Conservation (phyloP, 768 basidiomycete species). For the Kwoniella pini region DNA sequence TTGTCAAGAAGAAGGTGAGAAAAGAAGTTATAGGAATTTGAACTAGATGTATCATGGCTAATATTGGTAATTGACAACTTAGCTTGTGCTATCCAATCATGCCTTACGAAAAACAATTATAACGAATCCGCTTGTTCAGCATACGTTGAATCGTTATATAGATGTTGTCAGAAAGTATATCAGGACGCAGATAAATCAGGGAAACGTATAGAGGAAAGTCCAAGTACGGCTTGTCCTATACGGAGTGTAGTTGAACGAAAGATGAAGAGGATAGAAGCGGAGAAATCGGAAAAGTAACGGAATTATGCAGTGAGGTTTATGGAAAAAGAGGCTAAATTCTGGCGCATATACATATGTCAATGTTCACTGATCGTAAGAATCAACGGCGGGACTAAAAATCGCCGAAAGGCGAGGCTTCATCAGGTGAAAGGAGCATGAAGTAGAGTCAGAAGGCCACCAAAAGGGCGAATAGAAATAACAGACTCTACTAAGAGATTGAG, state of each 20-base stretch:
- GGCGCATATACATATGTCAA: too few species aligned
- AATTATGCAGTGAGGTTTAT: too few species aligned
- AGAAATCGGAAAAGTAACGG: not conserved
- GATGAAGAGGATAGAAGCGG: constrained; percentile 36
- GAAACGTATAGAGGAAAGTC: constrained; percentile 12
- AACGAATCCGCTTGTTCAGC: constrained; percentile 45
- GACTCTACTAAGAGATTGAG: too few species aligned
- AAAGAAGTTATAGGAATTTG: not conserved
- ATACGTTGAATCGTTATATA: constrained; percentile 45
- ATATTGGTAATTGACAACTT: not conserved
- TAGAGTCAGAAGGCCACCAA: too few species aligned
- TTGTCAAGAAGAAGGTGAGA: constrained; percentile 51
- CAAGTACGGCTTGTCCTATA: constrained; percentile 48
- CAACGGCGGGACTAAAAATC: too few species aligned
- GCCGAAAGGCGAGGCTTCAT: too few species aligned
- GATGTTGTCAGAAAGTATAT: constrained; percentile 51
- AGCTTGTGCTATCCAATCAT: constrained; percentile 54
- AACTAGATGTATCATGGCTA: not conserved
- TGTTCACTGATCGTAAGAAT: too few species aligned
- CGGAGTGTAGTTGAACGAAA: constrained; percentile 39
- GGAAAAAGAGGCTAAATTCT: too few species aligned
- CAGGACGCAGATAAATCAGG: constrained; percentile 20
- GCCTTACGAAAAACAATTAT: constrained; percentile 48
- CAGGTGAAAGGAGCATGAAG: too few species aligned
- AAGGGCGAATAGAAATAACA: too few species aligned